Evolutionary conservation across 2,329 filamentous ascomycete genomes (phyloP).

Genomic region (Mollisia scopiformis): DNA sequence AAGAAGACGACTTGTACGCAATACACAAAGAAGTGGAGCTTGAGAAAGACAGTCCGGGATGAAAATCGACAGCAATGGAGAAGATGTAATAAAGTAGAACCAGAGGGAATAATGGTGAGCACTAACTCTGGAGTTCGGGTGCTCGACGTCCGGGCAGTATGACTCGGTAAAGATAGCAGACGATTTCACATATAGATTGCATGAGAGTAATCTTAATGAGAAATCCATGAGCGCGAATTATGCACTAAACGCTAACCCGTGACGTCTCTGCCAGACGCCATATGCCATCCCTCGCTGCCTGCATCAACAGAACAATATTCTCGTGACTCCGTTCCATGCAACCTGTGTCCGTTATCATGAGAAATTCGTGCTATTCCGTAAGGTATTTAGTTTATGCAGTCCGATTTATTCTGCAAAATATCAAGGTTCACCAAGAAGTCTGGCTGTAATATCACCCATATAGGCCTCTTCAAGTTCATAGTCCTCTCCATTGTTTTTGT

Average conservation of each 20-base stretch:
- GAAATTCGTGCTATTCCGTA: neutral
- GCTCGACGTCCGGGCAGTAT: too few relatives aligned
- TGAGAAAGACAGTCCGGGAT: too few relatives aligned
- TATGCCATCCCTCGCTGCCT: neutral
- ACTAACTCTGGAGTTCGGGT: too few relatives aligned
- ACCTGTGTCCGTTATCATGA: neutral
- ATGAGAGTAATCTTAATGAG: neutral
- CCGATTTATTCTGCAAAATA: neutral
- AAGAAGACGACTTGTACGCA: too few relatives aligned
- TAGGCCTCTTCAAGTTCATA: conserved; percentile 89
- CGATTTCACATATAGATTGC: neutral
- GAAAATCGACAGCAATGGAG: too few relatives aligned
- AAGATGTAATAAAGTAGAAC: too few relatives aligned
- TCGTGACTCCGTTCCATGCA: neutral
- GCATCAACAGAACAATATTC: neutral
- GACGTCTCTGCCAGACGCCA: neutral
- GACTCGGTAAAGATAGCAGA: too few relatives aligned
- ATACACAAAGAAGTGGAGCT: too few relatives aligned
- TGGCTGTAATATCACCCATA: conserved; percentile 86
- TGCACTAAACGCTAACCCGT: neutral
- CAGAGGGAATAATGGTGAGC: too few relatives aligned
- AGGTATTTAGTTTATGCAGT: neutral
- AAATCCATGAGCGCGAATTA: neutral
- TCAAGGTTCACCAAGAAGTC: conserved; percentile 75
- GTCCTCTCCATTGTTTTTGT: conserved; percentile 74